phyloP scores from a whole-genome alignment of 176 grass and related monocot species.

The Leersia perrieri region DNA sequence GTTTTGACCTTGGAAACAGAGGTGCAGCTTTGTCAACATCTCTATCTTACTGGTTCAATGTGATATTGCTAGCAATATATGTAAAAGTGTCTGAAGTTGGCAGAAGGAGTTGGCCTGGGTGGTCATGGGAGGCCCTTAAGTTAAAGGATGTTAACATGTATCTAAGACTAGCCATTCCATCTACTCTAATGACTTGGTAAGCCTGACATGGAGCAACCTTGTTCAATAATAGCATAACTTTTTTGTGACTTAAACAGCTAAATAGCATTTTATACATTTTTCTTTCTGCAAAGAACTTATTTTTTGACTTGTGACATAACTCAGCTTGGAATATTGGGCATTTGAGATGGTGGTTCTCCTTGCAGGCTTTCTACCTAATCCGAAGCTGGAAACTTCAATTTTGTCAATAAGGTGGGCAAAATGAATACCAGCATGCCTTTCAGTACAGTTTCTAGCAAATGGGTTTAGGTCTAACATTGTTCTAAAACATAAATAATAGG shows the following conservation, averaged over 20 bases:
- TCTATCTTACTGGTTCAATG: conserved; percentile 84
- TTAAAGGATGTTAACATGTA: conserved; percentile 59
- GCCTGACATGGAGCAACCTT: background rate
- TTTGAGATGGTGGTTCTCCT: conserved; percentile 98
- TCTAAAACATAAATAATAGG: background rate
- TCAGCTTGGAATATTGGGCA: conserved; percentile 92
- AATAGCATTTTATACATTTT: background rate
- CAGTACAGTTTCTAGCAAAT: background rate
- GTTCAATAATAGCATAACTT: background rate
- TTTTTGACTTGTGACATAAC: conserved; percentile 19
- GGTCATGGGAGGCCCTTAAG: conserved; percentile 51
- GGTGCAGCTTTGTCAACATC: conserved; percentile 75
- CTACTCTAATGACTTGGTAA: conserved; percentile 93
- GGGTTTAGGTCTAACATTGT: background rate
- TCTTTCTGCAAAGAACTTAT: conserved; percentile 19
- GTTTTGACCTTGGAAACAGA: conserved; percentile 49
- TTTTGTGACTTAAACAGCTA: background rate
- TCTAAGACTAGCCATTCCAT: conserved; percentile 82
- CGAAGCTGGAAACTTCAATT: conserved; percentile 93
- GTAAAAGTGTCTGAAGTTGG: conserved; percentile 63
- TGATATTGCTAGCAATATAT: conserved; percentile 60
- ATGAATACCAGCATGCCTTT: background rate
- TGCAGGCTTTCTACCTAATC: conserved; percentile 84
- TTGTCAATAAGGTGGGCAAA: conserved; percentile 74
- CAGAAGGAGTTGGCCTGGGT: conserved; percentile 49